Base-by-base conservation (phyloP, 148 eudicot species). In the Simmondsia chinensis region DNA sequence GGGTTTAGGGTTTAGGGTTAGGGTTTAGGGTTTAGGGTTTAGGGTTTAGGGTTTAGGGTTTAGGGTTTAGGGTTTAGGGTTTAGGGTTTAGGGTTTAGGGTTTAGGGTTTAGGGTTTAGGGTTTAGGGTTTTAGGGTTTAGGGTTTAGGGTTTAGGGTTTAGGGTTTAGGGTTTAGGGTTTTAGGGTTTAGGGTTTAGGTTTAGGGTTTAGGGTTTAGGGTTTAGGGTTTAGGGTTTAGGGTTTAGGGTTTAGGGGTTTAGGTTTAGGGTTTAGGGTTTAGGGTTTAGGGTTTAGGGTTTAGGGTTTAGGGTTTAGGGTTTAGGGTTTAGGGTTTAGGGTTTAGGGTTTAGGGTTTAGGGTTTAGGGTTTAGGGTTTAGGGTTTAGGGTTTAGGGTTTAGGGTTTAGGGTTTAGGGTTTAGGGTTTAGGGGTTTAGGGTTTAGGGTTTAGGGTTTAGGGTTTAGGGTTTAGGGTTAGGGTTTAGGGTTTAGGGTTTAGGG, bases 41-140 rank as follows among this genome's bases (percentile, higher is more conserved):
- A 13, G 52, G 52, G 39, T 47, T 57, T 29, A 20, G 54, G 63
- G 53, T 47, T 57, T 29, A 20, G 37, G 63, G 37, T 47, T 47
- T 25, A 19, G 54, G 54, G 53, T 25, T 47, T 25, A 14, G 46
- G 57, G 46, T 39, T 45, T 24, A 15, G 24, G 53, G 53, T 17
- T 48, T 33, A 15, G 39, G 53, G 53, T 31, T 48, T 33, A 15
- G 39, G 53, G 53, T 32, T 48, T 33, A 32, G 53, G 53, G 53
- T 32, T 48, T 33, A 32, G 53, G 53, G 53, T 48, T 48, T 33
- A 32, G 53, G 53, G 53, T 48, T 48, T 20, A 33, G 53, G 53
- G 38, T 48, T 33, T 16, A 40, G 53, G 43, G 43, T 20, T 39
- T 39, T 6, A 16, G 43, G 43, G 43, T 39, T 39, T 4, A 9